phyloP scores from a whole-genome alignment of 805 yeast species.

The Torulaspora microellipsoides region DNA sequence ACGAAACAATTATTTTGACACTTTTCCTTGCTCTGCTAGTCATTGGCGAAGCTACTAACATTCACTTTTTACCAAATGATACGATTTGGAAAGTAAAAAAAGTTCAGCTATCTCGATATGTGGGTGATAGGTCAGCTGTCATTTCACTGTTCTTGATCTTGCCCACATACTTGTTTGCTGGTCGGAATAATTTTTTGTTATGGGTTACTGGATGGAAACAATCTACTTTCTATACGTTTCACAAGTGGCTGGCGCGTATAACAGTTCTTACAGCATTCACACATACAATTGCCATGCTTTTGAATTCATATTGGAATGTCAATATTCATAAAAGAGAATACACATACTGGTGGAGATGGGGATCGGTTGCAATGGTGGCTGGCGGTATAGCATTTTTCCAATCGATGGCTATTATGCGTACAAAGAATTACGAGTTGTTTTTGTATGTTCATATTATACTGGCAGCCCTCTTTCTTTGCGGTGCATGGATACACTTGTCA shows the following conservation, averaged over 20 bases:
- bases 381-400: conserved; percentile 44
- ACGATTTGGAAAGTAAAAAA: conserved; percentile 10
- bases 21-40: conserved; percentile 15
- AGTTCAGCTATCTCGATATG: conserved; percentile 17
- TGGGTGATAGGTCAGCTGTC: conserved; percentile 53
- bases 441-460: conserved; percentile 41
- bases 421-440: conserved; percentile 45
- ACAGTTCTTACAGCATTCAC: conserved; percentile 44
- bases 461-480: conserved; percentile 43
- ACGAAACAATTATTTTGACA: conserved; percentile 19
- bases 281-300: conserved; percentile 53
- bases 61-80: conserved; percentile 12
- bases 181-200: conserved; percentile 64
- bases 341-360: conserved; percentile 42
- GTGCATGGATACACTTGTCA: conserved; percentile 43
- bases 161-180: conserved; percentile 55
- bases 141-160: conserved; percentile 49
- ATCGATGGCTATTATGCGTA: conserved; percentile 43
- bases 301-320: conserved; percentile 34
- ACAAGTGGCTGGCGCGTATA: conserved; percentile 58
- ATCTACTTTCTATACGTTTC: conserved; percentile 57
- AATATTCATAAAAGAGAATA: conserved; percentile 38
- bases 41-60: conserved; percentile 16
- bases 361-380: conserved; percentile 29
- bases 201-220: conserved; percentile 59